Evolutionary conservation across 2,329 filamentous ascomycete species (phyloP).

Genomic region (Ceratocystis ficicola): DNA sequence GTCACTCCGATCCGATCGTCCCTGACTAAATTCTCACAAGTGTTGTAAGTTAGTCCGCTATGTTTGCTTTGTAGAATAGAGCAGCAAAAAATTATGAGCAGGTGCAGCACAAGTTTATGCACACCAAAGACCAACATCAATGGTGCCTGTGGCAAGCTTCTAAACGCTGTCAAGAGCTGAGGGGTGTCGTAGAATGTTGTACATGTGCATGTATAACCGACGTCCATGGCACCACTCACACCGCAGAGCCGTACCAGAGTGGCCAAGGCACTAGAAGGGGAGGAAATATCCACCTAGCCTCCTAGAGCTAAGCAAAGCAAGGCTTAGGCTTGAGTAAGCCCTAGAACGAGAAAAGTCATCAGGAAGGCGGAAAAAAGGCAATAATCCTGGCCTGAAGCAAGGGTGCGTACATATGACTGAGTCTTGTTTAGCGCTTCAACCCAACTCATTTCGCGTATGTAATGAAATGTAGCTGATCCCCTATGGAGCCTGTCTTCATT

Average conservation of each 20-base stretch:
- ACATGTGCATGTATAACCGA: neutral
- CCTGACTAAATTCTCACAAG: constrained; percentile 8
- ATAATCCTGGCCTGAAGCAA: neutral
- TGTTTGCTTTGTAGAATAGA: neutral
- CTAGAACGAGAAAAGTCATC: neutral
- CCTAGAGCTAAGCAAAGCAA: too few species aligned
- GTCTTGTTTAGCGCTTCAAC: too few species aligned
- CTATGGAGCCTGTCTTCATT: neutral
- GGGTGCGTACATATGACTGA: neutral
- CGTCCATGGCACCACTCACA: neutral
- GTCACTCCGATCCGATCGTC: neutral
- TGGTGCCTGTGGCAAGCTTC: neutral
- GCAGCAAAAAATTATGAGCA: neutral
- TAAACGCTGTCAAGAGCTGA: neutral
- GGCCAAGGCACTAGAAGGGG: too few species aligned
- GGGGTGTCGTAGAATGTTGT: neutral
- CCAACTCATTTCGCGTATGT: neutral
- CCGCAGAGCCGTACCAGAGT: too few species aligned
- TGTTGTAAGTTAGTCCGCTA: neutral
- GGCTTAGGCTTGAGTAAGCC: too few species aligned
- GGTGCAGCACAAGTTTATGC: neutral
- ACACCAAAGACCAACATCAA: neutral
- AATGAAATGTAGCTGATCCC: neutral
- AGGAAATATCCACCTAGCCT: too few species aligned
- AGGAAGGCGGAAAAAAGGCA: neutral